Conservation (phyloP, 2,329 filamentous ascomycete species). For the Fusarium siculi region DNA sequence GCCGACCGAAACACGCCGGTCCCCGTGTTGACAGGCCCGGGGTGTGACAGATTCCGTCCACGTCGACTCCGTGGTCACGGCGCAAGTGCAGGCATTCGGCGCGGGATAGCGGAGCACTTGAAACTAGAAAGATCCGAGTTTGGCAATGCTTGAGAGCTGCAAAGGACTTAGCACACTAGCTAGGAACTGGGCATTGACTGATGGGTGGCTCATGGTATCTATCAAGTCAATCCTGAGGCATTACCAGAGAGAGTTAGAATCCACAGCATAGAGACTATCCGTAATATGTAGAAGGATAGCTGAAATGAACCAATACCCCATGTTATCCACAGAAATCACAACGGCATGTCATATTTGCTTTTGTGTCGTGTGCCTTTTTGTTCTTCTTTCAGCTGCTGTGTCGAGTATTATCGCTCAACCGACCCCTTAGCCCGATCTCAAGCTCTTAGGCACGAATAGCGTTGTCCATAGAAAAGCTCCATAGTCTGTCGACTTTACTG, state of each 20-base stretch:
- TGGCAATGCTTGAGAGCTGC: background rate
- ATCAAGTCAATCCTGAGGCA: background rate
- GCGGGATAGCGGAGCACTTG: background rate
- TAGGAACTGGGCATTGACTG: background rate
- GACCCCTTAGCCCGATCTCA: background rate
- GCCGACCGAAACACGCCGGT: constrained; percentile 26
- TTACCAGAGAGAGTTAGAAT: constrained; percentile 1
- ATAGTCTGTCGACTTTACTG: background rate
- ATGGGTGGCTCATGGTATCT: constrained; percentile 1
- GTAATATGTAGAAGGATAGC: background rate
- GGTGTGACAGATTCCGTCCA: constrained; percentile 5
- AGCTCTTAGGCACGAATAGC: background rate
- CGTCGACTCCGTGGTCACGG: constrained; percentile 2
- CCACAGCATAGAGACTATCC: background rate
- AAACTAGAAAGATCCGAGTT: background rate
- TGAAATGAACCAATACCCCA: background rate
- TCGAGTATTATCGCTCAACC: background rate
- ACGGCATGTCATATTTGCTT: constrained; percentile 6
- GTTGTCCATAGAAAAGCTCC: background rate
- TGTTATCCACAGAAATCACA: background rate
- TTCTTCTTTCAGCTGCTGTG: background rate
- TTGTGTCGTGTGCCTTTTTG: constrained; percentile 13
- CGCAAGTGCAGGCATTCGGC: constrained; percentile 8
- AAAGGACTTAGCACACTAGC: background rate
- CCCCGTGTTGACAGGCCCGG: constrained; percentile 15